Conservation (phyloP, 2,329 filamentous ascomycete genomes). For the Colletotrichum costaricense region DNA sequence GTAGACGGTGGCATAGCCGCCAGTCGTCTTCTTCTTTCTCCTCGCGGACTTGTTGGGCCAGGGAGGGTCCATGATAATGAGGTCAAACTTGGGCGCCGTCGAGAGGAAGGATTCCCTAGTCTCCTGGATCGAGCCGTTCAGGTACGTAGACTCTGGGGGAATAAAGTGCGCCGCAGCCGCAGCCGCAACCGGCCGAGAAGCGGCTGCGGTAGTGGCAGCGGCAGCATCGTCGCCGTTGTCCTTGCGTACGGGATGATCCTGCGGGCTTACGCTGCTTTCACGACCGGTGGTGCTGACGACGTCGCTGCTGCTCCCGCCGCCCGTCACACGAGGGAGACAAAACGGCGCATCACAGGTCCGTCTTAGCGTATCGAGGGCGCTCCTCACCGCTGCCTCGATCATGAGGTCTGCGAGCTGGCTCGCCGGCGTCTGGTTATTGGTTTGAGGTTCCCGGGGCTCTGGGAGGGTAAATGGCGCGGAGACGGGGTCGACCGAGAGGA, state of each 20-base stretch:
- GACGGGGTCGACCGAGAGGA: slow-evolving; percentile 58
- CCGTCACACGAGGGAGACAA: slow-evolving; percentile 54
- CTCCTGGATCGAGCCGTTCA: slow-evolving; percentile 61
- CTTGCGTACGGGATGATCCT: neutral
- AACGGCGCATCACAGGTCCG: slow-evolving; percentile 55
- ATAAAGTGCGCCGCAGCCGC: slow-evolving; percentile 42
- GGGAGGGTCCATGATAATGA: slow-evolving; percentile 81
- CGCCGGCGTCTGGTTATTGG: slow-evolving; percentile 50
- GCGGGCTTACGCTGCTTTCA: neutral
- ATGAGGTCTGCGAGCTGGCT: slow-evolving; percentile 67
- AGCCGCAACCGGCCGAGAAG: neutral
- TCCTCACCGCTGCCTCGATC: slow-evolving; percentile 57
- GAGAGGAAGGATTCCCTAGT: slow-evolving; percentile 53
- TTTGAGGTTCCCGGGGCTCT: slow-evolving; percentile 58
- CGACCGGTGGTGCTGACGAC: neutral
- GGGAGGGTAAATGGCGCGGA: slow-evolving; percentile 62
- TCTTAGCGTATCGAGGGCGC: slow-evolving; percentile 54
- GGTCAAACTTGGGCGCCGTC: slow-evolving; percentile 66
- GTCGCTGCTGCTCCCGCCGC: slow-evolving; percentile 13
- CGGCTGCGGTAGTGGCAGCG: neutral
- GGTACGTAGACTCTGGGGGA: slow-evolving; percentile 55
- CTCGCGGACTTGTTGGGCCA: slow-evolving; percentile 84
- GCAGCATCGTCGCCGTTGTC: neutral
- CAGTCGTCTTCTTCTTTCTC: slow-evolving; percentile 68
- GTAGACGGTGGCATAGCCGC: slow-evolving; percentile 60